phyloP scores from a whole-genome alignment of 345 rosid species.

The Microthlaspi erraticum region DNA sequence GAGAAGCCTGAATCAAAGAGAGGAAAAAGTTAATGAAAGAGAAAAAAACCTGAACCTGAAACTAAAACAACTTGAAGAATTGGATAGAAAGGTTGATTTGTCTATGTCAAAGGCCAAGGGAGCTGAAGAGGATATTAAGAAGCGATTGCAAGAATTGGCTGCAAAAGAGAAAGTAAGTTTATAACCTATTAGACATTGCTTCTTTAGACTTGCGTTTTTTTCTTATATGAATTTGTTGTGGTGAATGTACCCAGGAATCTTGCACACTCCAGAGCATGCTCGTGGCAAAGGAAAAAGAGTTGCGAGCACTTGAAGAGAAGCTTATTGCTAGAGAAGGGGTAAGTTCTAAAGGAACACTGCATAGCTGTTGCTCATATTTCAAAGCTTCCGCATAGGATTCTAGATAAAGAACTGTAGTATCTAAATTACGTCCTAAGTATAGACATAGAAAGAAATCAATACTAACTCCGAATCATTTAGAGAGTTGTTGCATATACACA shows the following conservation, averaged over 20 bases:
- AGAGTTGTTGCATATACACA: neutral
- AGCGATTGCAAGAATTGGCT: conserved; percentile 58
- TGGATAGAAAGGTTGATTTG: conserved; percentile 54
- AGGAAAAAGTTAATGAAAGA: conserved; percentile 63
- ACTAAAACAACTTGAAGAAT: conserved; percentile 61
- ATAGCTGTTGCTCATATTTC: neutral
- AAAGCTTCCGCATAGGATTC: neutral
- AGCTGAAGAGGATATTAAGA: conserved; percentile 59
- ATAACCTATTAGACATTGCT: conserved; percentile 10
- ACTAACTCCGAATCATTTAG: neutral
- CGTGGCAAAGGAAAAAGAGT: conserved; percentile 57
- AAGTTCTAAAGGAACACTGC: conserved; percentile 42
- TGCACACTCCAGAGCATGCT: conserved; percentile 51
- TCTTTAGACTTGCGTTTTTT: conserved; percentile 9
- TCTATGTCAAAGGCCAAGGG: conserved; percentile 60
- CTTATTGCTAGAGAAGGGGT: conserved; percentile 79
- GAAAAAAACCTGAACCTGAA: conserved; percentile 56
- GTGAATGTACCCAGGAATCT: conserved; percentile 55
- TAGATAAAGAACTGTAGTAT: neutral
- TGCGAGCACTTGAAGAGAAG: conserved; percentile 65
- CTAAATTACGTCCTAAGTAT: neutral
- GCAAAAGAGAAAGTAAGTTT: conserved; percentile 69
- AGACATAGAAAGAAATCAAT: neutral
- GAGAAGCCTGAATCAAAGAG: conserved; percentile 62
- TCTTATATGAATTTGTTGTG: conserved; percentile 39